Base-by-base conservation (phyloP, 331 rosid species). In the Pyrus hybrid region DNA sequence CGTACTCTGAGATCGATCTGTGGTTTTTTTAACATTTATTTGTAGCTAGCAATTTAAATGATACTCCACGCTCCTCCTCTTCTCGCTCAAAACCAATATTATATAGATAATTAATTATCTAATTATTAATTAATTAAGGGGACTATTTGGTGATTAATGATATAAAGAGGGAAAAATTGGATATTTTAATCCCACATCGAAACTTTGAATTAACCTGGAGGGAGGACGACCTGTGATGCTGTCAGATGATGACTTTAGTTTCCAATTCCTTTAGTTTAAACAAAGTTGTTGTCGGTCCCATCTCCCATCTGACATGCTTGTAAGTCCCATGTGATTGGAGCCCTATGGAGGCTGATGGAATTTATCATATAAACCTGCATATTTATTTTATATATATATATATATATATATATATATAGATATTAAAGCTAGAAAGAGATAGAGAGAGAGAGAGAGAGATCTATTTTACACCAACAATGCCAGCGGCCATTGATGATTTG, bases 251-350 rank as follows among this genome's bases (percentile, higher is more conserved):
- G 68, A 72, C 85, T 81, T 76, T 66, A 72, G 71, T 66, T 72
- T n/a, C n/a, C n/a, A n/a, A n/a, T n/a, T n/a, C n/a, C n/a, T n/a
- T n/a, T n/a, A n/a, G n/a, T n/a, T n/a, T 51, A 65, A 33, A 71
- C 77, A 67, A 37, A 72, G 13, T 7, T 2, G 35, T 10, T 58
- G 77, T 71, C 68, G 81, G 68, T 11, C 78, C 81, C 81, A 71
- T 21, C 45, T 69, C 51, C 63, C 80, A 28, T 25, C 85, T 81
- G 81, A 81, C 85, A 81, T 61, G 78, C 63, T 76, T 77, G 26
- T 67, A 47, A 47, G 71, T 76, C 70, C 74, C 85, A 81, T 77
- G 85, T 81, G 85, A 81, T 81, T 67, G 72, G 71, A 68, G 69
- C 65, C 58, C 45, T 53, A 35, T 14, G 14, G 26, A 71, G 63